Conservation (phyloP, 73 alveolate genomes). For the Paramecium octaurelia region DNA sequence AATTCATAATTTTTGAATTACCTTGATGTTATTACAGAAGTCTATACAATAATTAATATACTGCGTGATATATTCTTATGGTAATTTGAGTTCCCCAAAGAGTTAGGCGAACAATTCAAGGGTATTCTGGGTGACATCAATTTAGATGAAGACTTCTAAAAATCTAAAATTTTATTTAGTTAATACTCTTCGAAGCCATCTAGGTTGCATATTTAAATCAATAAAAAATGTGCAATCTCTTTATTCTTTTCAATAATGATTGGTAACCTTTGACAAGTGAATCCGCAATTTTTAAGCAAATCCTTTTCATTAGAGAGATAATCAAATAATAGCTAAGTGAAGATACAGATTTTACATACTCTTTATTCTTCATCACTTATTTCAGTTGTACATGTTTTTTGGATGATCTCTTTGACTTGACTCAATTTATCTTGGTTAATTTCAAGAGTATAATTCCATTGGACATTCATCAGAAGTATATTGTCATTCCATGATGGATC, state of each 20-base stretch:
- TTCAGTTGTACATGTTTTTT: neutral
- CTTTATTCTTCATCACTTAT: neutral
- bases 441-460: slow-evolving; percentile 16
- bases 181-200: neutral
- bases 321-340: neutral
- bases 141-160: neutral
- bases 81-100: neutral
- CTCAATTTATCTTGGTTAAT: neutral
- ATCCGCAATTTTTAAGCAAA: neutral
- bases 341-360: neutral
- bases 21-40: neutral
- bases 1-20: neutral
- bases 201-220: neutral
- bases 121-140: neutral
- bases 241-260: neutral
- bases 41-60: neutral
- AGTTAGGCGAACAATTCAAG: neutral
- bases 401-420: neutral
- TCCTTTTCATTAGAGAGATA: neutral
- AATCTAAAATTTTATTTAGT: neutral
- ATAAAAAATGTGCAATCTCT: neutral
- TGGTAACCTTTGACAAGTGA: neutral
- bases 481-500: neutral
- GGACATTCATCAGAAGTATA: neutral
- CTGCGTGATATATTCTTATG: neutral